phyloP scores from a whole-genome alignment of 1,284 basidiomycete species.

The Ganoderma multipileum region DNA sequence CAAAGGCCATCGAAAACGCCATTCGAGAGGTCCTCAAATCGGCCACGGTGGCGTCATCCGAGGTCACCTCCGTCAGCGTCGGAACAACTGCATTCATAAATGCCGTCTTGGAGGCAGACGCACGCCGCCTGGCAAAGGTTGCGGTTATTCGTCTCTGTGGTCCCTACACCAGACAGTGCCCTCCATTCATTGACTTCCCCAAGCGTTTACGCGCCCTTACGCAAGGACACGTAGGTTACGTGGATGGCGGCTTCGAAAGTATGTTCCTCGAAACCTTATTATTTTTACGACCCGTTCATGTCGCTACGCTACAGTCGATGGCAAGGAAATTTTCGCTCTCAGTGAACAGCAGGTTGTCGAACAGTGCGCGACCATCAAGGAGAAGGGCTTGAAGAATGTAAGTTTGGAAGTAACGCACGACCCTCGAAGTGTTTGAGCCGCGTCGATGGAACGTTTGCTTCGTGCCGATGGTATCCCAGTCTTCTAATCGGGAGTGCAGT shows the following conservation, averaged over 20 bases:
- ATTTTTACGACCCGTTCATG: constrained; percentile 4
- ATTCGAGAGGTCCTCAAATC: constrained; percentile 48
- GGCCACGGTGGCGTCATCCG: constrained; percentile 41
- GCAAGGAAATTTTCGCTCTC: constrained; percentile 50
- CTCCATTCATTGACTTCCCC: constrained; percentile 56
- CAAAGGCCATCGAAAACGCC: constrained; percentile 56
- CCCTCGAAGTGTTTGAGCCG: neutral
- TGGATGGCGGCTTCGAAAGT: constrained; percentile 58
- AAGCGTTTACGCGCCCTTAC: constrained; percentile 47
- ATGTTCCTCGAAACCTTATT: constrained; percentile 7
- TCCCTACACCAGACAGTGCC: constrained; percentile 48
- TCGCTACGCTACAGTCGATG: constrained; percentile 45
- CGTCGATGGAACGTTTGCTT: neutral
- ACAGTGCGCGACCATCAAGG: constrained; percentile 49
- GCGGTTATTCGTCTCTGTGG: constrained; percentile 62
- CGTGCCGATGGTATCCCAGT: neutral
- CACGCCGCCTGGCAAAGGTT: constrained; percentile 53
- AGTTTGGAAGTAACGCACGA: constrained; percentile 8
- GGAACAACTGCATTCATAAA: constrained; percentile 64
- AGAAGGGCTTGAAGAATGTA: constrained; percentile 48
- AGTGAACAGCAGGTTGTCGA: constrained; percentile 48
- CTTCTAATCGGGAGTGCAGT: constrained; percentile 1
- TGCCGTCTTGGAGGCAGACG: constrained; percentile 58
- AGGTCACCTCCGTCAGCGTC: constrained; percentile 52
- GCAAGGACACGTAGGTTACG: constrained; percentile 50